Percentiles rank a stretch among this genome's conserved stretches.
These are phyloP conservation scores for Dryas integrifolia DNA, from an alignment of 331 rosid genomes.

Conservation along the genomic window DNA sequence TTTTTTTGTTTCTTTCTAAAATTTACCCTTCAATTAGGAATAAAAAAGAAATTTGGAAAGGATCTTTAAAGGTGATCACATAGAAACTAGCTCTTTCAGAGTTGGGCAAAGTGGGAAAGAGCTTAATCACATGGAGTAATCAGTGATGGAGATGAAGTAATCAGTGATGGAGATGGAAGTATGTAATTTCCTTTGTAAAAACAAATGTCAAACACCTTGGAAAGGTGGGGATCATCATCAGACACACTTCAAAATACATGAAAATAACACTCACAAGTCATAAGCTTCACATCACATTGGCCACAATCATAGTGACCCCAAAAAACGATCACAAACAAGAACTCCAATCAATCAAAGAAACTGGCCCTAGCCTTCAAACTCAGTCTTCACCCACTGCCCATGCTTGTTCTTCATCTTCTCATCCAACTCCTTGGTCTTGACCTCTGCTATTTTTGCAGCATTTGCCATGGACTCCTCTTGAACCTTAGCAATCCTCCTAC, in stretches of 20 bases:
- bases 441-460: constrained; percentile 43
- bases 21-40: neutral
- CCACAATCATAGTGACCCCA: neutral
- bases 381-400: constrained; percentile 60
- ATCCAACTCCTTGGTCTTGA: constrained; percentile 47
- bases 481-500: constrained; percentile 49
- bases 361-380: constrained; percentile 48
- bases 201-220: neutral
- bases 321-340: constrained; percentile 5
- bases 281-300: constrained; percentile 10
- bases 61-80: no score
- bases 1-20: neutral
- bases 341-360: neutral
- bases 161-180: neutral
- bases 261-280: constrained; percentile 15
- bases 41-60: no score
- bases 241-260: neutral
- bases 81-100: no score
- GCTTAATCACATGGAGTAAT: neutral
- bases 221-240: neutral
- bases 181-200: neutral
- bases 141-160: neutral
- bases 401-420: constrained; percentile 55
- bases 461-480: constrained; percentile 62
- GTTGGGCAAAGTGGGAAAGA: no score